phyloP scores from a whole-genome alignment of 2,329 filamentous ascomycete species.

The Coniochaeta sp. region DNA sequence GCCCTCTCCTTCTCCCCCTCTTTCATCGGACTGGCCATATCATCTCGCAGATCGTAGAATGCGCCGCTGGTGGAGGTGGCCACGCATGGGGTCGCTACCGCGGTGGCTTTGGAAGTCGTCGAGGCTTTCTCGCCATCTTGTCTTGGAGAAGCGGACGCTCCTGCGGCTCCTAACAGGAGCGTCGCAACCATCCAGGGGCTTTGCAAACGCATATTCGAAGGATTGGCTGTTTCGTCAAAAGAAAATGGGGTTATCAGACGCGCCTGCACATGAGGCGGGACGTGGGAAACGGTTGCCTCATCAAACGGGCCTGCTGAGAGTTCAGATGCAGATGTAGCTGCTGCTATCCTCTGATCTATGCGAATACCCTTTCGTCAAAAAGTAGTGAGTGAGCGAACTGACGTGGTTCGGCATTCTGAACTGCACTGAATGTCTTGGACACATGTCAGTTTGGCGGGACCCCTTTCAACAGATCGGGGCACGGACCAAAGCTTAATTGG shows the following conservation, averaged over 20 bases:
- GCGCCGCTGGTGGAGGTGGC: constrained; percentile 48
- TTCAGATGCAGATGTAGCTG: neutral
- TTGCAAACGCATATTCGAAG: constrained; percentile 14
- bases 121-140: constrained; percentile 13
- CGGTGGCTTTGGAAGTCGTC: constrained; percentile 22
- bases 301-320: neutral
- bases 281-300: neutral
- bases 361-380: neutral
- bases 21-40: constrained; percentile 37
- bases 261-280: neutral
- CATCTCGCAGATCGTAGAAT: constrained; percentile 52
- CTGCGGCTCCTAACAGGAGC: constrained; percentile 24
- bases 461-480: neutral
- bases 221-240: neutral
- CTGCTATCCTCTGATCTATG: neutral
- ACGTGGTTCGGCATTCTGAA: neutral
- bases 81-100: constrained; percentile 43
- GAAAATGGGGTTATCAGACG: neutral
- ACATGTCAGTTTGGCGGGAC: neutral
- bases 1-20: constrained; percentile 37
- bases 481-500: neutral
- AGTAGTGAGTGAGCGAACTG: neutral
- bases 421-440: neutral
- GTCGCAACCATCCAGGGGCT: constrained; percentile 20
- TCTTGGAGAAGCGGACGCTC: constrained; percentile 22